Evolutionary conservation across 1,139 yeast species (phyloP).

Genomic region (Tardiomyces depauwii): DNA sequence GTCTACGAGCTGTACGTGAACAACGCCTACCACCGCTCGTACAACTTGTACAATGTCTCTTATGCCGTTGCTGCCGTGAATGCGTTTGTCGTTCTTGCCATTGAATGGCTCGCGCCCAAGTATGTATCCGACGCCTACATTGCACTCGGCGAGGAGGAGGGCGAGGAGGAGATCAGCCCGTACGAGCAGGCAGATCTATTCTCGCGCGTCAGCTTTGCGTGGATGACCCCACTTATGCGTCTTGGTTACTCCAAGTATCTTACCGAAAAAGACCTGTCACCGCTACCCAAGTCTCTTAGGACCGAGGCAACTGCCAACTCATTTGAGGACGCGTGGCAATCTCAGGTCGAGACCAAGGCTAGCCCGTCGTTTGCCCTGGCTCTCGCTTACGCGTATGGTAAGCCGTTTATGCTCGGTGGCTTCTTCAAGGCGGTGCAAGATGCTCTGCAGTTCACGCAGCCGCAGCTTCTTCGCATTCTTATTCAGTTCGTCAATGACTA

Average conservation of each 20-base stretch:
- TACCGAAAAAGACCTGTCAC: conserved; percentile 70
- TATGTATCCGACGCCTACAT: conserved; percentile 30
- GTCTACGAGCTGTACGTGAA: not conserved
- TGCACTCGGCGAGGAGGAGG: conserved; percentile 30
- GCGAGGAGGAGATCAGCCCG: conserved; percentile 40
- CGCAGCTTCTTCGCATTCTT: conserved; percentile 65
- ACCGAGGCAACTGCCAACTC: conserved; percentile 27
- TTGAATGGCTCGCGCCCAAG: conserved; percentile 45
- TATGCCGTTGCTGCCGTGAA: conserved; percentile 29
- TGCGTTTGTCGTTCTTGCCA: conserved; percentile 37
- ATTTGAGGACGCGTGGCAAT: conserved; percentile 55
- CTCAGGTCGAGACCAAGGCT: conserved; percentile 29
- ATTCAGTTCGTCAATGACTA: conserved; percentile 79
- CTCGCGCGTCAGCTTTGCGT: conserved; percentile 66
- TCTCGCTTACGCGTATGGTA: conserved; percentile 58
- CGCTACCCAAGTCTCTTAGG: conserved; percentile 57
- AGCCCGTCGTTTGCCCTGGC: conserved; percentile 61
- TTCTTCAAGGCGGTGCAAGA: conserved; percentile 74
- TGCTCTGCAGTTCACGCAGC: conserved; percentile 74
- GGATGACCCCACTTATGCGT: conserved; percentile 91
- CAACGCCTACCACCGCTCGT: not conserved
- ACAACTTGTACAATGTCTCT: not conserved
- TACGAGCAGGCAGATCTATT: conserved; percentile 76
- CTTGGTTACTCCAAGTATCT: conserved; percentile 68
- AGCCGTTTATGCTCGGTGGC: conserved; percentile 58